Evolutionary conservation across 345 rosid species (phyloP).

Genomic region (Gossypium ekmanianum): DNA sequence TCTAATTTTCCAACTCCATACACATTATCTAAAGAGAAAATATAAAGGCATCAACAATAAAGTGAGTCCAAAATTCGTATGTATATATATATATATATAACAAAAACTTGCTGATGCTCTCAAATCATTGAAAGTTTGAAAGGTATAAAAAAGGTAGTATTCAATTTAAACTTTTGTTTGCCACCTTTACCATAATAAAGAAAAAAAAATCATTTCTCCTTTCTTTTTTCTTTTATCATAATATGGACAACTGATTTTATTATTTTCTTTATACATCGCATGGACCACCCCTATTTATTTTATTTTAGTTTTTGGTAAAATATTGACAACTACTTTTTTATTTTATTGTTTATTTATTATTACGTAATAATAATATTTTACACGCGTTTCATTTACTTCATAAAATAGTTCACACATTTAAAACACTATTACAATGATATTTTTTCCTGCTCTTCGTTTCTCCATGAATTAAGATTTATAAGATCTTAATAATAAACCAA

Average conservation of each 20-base stretch:
- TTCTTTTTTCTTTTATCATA: background rate
- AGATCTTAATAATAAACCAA: too few relatives aligned
- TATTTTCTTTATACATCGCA: background rate
- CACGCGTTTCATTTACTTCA: background rate
- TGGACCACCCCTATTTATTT: background rate
- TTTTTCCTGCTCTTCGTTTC: background rate
- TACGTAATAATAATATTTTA: background rate
- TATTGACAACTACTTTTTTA: background rate
- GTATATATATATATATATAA: background rate
- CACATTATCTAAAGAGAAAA: background rate
- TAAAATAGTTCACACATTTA: background rate
- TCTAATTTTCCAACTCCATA: too few relatives aligned
- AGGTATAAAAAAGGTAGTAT: background rate
- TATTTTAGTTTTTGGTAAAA: too few relatives aligned
- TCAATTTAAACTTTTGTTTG: background rate
- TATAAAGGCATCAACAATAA: background rate
- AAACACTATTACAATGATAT: background rate
- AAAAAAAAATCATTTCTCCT: background rate
- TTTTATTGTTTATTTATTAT: background rate
- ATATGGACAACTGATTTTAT: background rate
- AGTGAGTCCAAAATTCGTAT: too few relatives aligned
- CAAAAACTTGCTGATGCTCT: background rate
- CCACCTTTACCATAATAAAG: background rate
- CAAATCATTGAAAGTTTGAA: background rate
- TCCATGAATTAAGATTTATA: background rate